phyloP scores from a whole-genome alignment of 2,329 filamentous ascomycete species.

The Botrytis tulipae region DNA sequence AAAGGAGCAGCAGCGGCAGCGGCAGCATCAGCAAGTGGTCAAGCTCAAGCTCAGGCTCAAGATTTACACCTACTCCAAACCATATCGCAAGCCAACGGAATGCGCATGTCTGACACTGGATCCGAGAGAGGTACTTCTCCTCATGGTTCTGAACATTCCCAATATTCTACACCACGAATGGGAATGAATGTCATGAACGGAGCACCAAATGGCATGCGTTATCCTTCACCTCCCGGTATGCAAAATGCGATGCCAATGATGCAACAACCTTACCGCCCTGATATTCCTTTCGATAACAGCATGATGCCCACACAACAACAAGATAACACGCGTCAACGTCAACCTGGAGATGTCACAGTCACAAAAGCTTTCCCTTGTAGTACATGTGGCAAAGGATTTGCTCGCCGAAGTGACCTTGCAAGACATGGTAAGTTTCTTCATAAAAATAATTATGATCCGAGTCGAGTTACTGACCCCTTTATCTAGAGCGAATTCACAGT shows the following conservation, averaged over 20 bases:
- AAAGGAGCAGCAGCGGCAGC: conserved; percentile 35
- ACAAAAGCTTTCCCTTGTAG: conserved; percentile 82
- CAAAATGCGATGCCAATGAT: conserved; percentile 39
- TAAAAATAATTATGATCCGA: neutral
- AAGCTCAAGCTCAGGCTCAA: conserved; percentile 34
- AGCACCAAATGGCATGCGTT: conserved; percentile 35
- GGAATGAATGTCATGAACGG: conserved; percentile 37
- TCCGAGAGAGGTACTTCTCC: conserved; percentile 40
- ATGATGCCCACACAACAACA: conserved; percentile 33
- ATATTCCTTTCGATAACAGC: conserved; percentile 34
- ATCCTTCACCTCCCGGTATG: conserved; percentile 40
- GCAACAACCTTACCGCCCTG: conserved; percentile 36
- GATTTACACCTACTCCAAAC: conserved; percentile 40
- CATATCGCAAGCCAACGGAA: conserved; percentile 37
- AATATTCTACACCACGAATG: conserved; percentile 37
- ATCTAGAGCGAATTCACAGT: conserved; percentile 87
- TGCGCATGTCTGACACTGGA: conserved; percentile 38
- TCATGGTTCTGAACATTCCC: conserved; percentile 40
- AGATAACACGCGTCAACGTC: conserved; percentile 26
- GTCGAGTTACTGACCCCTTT: neutral
- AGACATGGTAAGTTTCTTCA: conserved; percentile 72
- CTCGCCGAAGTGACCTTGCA: conserved; percentile 87
- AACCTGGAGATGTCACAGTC: conserved; percentile 27
- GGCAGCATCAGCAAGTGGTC: conserved; percentile 33
- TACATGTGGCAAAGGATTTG: conserved; percentile 88